Percentiles rank a stretch among this genome's conserved stretches.
Evolutionary conservation across 73 alveolate species (phyloP).

Genomic region (Uronychia binucleata): DNA sequence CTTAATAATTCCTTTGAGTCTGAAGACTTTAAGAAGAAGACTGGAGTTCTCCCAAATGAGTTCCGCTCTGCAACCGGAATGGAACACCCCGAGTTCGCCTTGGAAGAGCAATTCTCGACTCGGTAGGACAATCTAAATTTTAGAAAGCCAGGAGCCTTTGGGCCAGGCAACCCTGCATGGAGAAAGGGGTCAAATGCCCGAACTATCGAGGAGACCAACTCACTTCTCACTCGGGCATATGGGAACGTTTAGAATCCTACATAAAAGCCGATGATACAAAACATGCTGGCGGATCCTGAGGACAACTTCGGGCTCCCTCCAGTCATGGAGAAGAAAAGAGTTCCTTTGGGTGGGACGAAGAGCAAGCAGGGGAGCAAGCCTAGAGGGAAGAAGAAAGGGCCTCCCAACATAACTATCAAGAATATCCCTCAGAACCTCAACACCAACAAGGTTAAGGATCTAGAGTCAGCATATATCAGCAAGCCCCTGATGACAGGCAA

Average conservation of each 20-base stretch:
- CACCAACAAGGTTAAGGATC: conserved; percentile 6
- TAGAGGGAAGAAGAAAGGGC: conserved; percentile 4
- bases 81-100: neutral
- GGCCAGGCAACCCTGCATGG: neutral
- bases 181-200: neutral
- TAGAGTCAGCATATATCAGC: neutral
- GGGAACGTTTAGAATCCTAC: neutral
- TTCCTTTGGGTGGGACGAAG: neutral
- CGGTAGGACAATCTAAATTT: neutral
- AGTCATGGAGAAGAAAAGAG: conserved; percentile 1
- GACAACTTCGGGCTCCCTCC: conserved; percentile 9
- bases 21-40: neutral
- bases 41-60: neutral
- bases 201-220: neutral
- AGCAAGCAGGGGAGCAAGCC: neutral
- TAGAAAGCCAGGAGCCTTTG: neutral
- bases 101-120: neutral
- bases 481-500: neutral
- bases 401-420: neutral
- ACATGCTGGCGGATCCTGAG: neutral
- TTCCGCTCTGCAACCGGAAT: neutral
- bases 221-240: neutral
- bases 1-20: neutral
- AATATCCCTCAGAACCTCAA: neutral
- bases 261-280: neutral